Evolutionary conservation across 495 filamentous ascomycete species (phyloP), one percentile per base, ranked within the genome.

Genomic region (Penicillium ucsense): DNA sequence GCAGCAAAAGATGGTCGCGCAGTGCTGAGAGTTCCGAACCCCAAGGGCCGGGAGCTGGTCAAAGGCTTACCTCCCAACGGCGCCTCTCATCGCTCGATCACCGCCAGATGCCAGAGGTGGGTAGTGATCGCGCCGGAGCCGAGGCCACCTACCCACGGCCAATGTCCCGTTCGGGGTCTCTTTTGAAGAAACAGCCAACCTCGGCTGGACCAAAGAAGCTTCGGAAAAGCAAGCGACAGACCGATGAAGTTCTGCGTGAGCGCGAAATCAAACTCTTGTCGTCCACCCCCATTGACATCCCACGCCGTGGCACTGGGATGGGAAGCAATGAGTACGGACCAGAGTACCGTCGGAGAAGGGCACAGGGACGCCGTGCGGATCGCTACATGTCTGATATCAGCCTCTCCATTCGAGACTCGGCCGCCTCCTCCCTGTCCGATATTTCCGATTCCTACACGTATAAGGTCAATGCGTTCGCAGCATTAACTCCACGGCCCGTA

Each of bases 201-300:
- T 76, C 71, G 60, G 63, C 73, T 68, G 72, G 60, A 4, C 65
- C 70, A 2, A 66, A 66, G 20, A 68, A 84, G 28, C 64, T 80
- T 35, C 77, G 81, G 31, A 80, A 83, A 41, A 92, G 84, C 71
- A 94, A 89, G 66, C 77, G 84, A 46, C 83, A 84, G 45, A 79
- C 81, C 33, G 67, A 84, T 35, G 85, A 94, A 47, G 78, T 80
- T 59, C 73, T 79, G 45, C 76, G 89, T 11, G 89, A 94, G 61
- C 85, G 85, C 45, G 88, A 95, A 66, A 88, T 95, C 53, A 82
- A 81, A 49, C 76, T 85, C n/a, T 84, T 95, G 82, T 84, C 71
- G 47, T 76, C 83, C 37, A 65, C 63, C 20, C 80, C 80, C 31
- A 77, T 88, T 37, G 74, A 79, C 10, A 74, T 81, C 39, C 82